phyloP scores from a whole-genome alignment of 78 protist species.

The Blattamonas nauphoetae region DNA sequence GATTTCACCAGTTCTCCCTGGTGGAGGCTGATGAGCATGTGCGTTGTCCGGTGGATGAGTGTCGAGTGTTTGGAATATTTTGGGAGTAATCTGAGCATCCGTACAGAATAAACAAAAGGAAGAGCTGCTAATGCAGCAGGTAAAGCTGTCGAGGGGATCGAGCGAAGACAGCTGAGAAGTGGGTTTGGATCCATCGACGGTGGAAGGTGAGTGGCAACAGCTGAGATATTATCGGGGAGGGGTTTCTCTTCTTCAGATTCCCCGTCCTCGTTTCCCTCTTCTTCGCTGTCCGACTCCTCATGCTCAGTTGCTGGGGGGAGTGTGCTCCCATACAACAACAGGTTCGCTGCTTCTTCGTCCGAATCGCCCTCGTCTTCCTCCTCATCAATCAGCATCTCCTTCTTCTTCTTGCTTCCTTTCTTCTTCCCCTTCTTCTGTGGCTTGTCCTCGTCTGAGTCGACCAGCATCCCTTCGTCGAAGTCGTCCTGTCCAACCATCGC shows the following conservation, averaged over 20 bases:
- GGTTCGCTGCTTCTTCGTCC: not conserved
- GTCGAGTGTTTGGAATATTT: not conserved
- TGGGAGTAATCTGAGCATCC: not conserved
- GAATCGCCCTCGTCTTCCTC: not conserved
- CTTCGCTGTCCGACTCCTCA: not conserved
- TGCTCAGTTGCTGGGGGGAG: not conserved
- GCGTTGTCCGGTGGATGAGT: not conserved
- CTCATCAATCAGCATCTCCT: not conserved
- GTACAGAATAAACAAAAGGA: not conserved
- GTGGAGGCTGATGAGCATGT: not conserved
- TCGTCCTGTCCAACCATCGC: too few relatives aligned
- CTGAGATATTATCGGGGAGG: not conserved
- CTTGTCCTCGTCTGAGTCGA: too few relatives aligned
- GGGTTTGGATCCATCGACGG: not conserved
- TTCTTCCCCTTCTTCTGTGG: too few relatives aligned
- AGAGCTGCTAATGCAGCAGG: not conserved
- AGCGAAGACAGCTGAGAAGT: not conserved
- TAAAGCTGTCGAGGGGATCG: not conserved
- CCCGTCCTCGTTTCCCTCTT: not conserved
- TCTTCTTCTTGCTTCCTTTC: not conserved
- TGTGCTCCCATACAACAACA: not conserved
- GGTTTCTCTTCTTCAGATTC: not conserved
- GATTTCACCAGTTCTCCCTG: not conserved
- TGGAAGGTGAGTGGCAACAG: not conserved
- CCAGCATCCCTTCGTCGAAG: too few relatives aligned